Evolutionary conservation across 345 rosid species (phyloP).

Genomic region (Firmiana major): DNA sequence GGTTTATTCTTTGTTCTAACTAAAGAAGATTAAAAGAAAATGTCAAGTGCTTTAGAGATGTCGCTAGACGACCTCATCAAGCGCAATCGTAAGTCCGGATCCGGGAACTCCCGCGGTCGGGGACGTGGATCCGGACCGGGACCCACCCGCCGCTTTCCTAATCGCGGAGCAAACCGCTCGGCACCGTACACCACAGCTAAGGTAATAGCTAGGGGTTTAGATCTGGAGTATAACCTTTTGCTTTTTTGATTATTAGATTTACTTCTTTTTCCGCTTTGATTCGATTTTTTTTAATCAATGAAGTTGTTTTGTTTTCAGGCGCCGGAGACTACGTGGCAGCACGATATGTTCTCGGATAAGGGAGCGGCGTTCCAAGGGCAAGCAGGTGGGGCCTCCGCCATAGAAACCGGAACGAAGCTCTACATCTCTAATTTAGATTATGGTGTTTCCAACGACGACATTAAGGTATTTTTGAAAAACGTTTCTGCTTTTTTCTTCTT

Average conservation of each 20-base stretch:
- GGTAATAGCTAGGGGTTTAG: conserved; percentile 33
- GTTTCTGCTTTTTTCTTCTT: neutral
- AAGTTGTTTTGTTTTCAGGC: conserved; percentile 43
- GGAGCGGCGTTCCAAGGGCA: conserved; percentile 36
- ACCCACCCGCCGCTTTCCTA: conserved; percentile 63
- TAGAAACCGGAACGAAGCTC: conserved; percentile 96
- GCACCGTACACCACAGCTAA: conserved; percentile 61
- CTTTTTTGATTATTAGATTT: conserved; percentile 4
- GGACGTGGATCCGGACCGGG: conserved; percentile 68
- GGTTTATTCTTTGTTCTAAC: conserved; percentile 2
- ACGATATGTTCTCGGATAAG: conserved; percentile 71
- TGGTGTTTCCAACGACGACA: conserved; percentile 92
- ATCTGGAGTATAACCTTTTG: conserved; percentile 6
- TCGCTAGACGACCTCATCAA: conserved; percentile 96
- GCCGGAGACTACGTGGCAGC: conserved; percentile 87
- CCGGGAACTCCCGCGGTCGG: conserved; percentile 46
- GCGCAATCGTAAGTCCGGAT: conserved; percentile 68
- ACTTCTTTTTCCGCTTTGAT: conserved; percentile 15
- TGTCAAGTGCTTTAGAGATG: conserved; percentile 91
- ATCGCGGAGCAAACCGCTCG: conserved; percentile 56
- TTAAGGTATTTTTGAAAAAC: conserved; percentile 46
- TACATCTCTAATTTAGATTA: conserved; percentile 85
- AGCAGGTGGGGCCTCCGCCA: conserved; percentile 51
- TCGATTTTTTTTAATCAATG: conserved; percentile 16
- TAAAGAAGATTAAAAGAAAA: conserved; percentile 20